These are phyloP conservation scores for Mycosphaerella sp. DNA, from an alignment of 2,329 filamentous ascomycete species.

Conservation along the genomic window DNA sequence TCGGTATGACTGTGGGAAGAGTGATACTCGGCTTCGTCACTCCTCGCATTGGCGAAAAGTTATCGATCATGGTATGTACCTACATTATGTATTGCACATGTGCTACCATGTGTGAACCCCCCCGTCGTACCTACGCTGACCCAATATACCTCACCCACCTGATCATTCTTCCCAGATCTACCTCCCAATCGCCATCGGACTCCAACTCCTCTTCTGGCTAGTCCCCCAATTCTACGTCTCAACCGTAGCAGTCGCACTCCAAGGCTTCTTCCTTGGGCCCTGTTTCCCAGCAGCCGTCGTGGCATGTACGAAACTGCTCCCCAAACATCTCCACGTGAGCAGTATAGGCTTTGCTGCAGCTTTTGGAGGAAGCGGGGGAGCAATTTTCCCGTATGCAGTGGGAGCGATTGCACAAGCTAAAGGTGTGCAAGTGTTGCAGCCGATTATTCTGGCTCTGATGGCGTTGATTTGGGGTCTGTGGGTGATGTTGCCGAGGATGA, in stretches of 20 bases:
- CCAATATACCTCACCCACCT: neutral
- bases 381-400: slow-evolving; percentile 58
- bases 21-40: slow-evolving; percentile 71
- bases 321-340: slow-evolving; percentile 66
- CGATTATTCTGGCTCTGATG: slow-evolving; percentile 51
- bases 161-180: slow-evolving; percentile 46
- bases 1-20: slow-evolving; percentile 69
- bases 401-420: slow-evolving; percentile 60
- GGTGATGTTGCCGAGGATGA: slow-evolving; percentile 44
- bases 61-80: slow-evolving; percentile 38
- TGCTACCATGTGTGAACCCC: neutral
- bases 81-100: no score
- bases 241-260: slow-evolving; percentile 61
- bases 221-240: slow-evolving; percentile 70
- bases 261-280: slow-evolving; percentile 75
- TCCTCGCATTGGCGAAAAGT: slow-evolving; percentile 63
- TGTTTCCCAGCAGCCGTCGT: slow-evolving; percentile 71
- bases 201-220: slow-evolving; percentile 74
- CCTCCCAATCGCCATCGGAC: slow-evolving; percentile 54
- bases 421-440: slow-evolving; percentile 55
- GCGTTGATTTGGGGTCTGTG: slow-evolving; percentile 48
- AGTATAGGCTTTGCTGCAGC: slow-evolving; percentile 75
- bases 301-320: slow-evolving; percentile 66
- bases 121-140: neutral
- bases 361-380: slow-evolving; percentile 67